These are phyloP conservation scores for Candida ipomoeae DNA, from an alignment of 805 yeast genomes.

Conservation along the genomic window DNA sequence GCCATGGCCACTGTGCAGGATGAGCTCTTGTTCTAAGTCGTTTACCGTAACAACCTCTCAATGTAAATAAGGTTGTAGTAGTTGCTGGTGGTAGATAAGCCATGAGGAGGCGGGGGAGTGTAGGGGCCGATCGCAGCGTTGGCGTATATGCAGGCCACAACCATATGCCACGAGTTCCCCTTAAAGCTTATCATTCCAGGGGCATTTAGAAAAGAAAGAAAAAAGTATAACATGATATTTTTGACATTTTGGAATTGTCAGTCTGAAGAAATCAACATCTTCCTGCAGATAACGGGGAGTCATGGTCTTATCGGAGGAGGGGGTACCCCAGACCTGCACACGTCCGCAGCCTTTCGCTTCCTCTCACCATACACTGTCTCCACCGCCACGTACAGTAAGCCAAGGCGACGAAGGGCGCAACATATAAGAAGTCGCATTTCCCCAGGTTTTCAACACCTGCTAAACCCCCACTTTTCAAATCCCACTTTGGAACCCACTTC, in stretches of 20 bases:
- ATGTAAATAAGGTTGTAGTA: not conserved
- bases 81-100: not conserved
- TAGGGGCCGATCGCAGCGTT: not conserved
- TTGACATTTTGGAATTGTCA: too few species aligned
- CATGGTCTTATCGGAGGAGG: not conserved
- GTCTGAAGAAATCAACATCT: not conserved
- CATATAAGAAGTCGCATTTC: not conserved
- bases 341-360: not conserved
- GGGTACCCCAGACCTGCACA: not conserved
- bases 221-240: too few species aligned
- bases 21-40: not conserved
- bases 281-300: not conserved
- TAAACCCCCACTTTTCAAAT: not conserved
- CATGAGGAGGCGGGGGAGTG: not conserved
- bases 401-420: not conserved
- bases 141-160: not conserved
- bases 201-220: too few species aligned
- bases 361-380: constrained; percentile 7
- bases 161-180: not conserved
- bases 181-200: too few species aligned
- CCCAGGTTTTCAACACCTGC: not conserved
- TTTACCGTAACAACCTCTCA: not conserved
- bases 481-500: not conserved
- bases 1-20: not conserved
- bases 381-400: not conserved